A percentile compares a stretch with the other conserved stretches of the same genome.
phyloP scores from a whole-genome alignment of 2,329 filamentous ascomycete genomes.

The Microdochium bolleyi region DNA sequence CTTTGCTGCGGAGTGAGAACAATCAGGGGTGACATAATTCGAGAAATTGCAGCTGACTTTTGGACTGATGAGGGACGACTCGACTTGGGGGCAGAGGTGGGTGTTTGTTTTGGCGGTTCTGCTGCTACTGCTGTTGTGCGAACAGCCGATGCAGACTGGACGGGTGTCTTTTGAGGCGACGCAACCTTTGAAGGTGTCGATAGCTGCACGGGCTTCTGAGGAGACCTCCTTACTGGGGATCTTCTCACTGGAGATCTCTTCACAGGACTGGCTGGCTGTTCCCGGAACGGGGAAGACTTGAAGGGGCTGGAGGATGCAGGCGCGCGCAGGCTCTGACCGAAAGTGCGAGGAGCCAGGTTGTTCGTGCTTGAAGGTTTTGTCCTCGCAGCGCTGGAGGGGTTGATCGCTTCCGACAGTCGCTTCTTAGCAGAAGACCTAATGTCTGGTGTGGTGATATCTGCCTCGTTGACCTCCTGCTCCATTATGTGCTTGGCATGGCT shows the following conservation, averaged over 20 bases:
- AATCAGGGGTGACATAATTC: constrained; percentile 45
- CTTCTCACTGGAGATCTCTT: constrained; percentile 26
- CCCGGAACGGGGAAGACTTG: constrained; percentile 10
- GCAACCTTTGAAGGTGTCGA: constrained; percentile 42
- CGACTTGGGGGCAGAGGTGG: constrained; percentile 11
- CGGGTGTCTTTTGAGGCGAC: constrained; percentile 33
- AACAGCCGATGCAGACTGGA: constrained; percentile 39
- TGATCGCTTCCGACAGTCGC: constrained; percentile 15
- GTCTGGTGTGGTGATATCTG: constrained; percentile 32
- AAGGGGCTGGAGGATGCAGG: constrained; percentile 4
- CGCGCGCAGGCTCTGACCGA: constrained; percentile 2
- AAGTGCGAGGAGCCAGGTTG: constrained; percentile 26
- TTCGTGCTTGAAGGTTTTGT: background rate
- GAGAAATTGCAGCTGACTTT: constrained; percentile 38
- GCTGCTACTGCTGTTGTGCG: constrained; percentile 22
- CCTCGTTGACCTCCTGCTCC: constrained; percentile 47
- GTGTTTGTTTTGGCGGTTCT: constrained; percentile 7
- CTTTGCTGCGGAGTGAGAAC: constrained; percentile 54
- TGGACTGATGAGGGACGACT: background rate
- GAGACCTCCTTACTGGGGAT: constrained; percentile 30
- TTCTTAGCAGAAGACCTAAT: constrained; percentile 28
- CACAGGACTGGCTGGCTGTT: constrained; percentile 11
- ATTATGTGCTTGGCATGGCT: constrained; percentile 46
- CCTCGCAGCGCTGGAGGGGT: constrained; percentile 10
- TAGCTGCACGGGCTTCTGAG: constrained; percentile 27